These are phyloP conservation scores for Orobanche coerulescens DNA, from an alignment of 257 asterid species.

Conservation along the genomic window DNA sequence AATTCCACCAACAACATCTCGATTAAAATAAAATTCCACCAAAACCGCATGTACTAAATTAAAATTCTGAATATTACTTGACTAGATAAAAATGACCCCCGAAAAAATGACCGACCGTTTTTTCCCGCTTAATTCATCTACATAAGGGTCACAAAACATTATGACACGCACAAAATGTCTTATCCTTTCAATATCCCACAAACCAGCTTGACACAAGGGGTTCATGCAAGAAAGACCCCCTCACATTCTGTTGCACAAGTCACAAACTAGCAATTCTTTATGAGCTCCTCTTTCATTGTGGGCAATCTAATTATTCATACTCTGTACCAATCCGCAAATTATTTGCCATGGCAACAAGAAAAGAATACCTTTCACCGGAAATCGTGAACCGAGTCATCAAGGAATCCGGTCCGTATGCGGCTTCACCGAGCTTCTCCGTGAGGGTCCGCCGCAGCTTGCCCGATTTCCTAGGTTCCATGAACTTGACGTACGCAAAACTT, in stretches of 20 bases:
- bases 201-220: slow-evolving; percentile 20
- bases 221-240: slow-evolving; percentile 32
- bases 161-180: slow-evolving; percentile 15
- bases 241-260: slow-evolving; percentile 22
- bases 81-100: too few species aligned
- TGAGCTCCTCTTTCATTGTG: neutral
- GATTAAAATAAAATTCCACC: too few species aligned
- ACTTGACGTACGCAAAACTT: slow-evolving; percentile 50
- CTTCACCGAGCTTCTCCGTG: slow-evolving; percentile 40
- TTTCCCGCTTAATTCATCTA: too few species aligned
- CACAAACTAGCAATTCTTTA: slow-evolving; percentile 7
- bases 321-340: neutral
- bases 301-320: neutral
- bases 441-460: slow-evolving; percentile 52
- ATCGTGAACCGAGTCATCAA: slow-evolving; percentile 38
- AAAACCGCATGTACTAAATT: too few species aligned
- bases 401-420: slow-evolving; percentile 42
- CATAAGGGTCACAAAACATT: neutral
- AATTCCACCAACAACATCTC: too few species aligned
- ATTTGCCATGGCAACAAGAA: slow-evolving; percentile 33
- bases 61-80: too few species aligned
- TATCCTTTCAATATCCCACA: slow-evolving; percentile 10
- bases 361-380: slow-evolving; percentile 43
- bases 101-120: too few species aligned
- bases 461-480: slow-evolving; percentile 46